A percentile compares a stretch with the other conserved stretches of the same genome.
Conservation (phyloP, 768 basidiomycete species). For the Termitomyces sp. region DNA sequence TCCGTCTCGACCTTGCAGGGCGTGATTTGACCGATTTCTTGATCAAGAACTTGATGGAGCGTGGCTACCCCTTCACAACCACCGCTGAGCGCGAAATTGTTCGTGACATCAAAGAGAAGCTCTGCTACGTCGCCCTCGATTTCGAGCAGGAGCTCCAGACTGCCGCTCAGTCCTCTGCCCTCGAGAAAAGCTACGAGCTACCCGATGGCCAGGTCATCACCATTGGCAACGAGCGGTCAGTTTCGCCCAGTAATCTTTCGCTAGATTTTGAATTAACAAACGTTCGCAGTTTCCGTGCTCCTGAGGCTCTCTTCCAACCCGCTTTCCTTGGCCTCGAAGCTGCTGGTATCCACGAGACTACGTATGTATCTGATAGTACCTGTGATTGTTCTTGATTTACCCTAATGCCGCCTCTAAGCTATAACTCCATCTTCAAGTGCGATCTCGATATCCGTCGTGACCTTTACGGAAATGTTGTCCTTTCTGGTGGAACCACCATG, state of each 20-base stretch:
- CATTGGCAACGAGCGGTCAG: constrained; percentile 87
- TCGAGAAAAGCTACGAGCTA: constrained; percentile 92
- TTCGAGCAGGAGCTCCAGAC: constrained; percentile 93
- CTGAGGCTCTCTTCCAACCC: constrained; percentile 93
- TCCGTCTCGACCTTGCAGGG: constrained; percentile 87
- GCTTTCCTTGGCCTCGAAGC: constrained; percentile 86
- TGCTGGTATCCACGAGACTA: constrained; percentile 89
- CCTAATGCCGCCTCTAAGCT: constrained; percentile 36
- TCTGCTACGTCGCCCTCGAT: constrained; percentile 92
- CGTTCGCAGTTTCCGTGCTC: constrained; percentile 73
- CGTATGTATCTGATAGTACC: constrained; percentile 31
- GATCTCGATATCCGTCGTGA: constrained; percentile 84
- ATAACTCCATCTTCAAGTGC: constrained; percentile 83
- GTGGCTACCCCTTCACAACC: constrained; percentile 92
- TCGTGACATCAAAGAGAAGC: constrained; percentile 96
- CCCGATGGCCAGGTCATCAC: constrained; percentile 94
- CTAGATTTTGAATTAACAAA: constrained; percentile 41
- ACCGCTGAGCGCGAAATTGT: constrained; percentile 93
- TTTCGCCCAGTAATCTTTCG: constrained; percentile 47
- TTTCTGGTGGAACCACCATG: constrained; percentile 91
- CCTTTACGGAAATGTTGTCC: constrained; percentile 76
- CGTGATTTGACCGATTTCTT: constrained; percentile 85
- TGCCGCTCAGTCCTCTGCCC: constrained; percentile 80
- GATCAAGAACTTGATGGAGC: constrained; percentile 82
- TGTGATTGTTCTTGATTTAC: constrained; percentile 1